Conservation (phyloP, 208 protist genomes). For the Crithidia brevicula region DNA sequence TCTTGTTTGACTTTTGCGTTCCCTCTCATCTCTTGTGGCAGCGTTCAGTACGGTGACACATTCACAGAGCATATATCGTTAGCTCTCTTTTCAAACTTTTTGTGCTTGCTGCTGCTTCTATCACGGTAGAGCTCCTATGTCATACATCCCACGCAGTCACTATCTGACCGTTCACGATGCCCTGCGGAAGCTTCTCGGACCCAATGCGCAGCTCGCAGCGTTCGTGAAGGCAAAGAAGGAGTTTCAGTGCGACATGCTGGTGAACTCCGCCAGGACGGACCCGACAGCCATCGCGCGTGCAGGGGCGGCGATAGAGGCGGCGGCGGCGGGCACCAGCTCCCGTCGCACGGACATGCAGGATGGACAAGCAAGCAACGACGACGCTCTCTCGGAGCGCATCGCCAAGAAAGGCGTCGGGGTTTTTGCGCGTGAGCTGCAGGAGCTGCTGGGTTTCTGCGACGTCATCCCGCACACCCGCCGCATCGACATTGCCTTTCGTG, state of each 20-base stretch:
- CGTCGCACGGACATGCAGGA: background rate
- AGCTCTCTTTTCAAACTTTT: background rate
- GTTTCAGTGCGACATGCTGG: slow-evolving; percentile 90
- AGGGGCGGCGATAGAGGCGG: background rate
- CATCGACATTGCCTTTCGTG: slow-evolving; percentile 73
- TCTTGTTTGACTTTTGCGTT: no score
- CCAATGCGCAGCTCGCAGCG: slow-evolving; percentile 56
- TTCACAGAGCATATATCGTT: no score
- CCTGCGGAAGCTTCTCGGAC: slow-evolving; percentile 55
- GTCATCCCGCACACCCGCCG: slow-evolving; percentile 54
- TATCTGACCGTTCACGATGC: slow-evolving; percentile 86
- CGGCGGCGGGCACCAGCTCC: background rate
- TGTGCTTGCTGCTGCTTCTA: background rate
- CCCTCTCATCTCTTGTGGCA: no score
- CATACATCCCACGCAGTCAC: slow-evolving; percentile 61
- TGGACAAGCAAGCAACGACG: no score
- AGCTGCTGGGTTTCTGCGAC: slow-evolving; percentile 57
- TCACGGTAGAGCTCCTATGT: no score
- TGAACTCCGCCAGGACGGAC: slow-evolving; percentile 69
- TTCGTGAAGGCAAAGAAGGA: slow-evolving; percentile 70
- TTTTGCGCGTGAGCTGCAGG: slow-evolving; percentile 64
- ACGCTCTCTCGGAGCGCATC: no score
- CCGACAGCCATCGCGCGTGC: slow-evolving; percentile 14
- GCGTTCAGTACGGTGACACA: no score
- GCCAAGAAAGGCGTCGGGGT: slow-evolving; percentile 33